Evolutionary conservation across 352 stramenopile genomes (phyloP), one percentile per base, ranked within the genome.

Genomic region (Phytophthora europaea): DNA sequence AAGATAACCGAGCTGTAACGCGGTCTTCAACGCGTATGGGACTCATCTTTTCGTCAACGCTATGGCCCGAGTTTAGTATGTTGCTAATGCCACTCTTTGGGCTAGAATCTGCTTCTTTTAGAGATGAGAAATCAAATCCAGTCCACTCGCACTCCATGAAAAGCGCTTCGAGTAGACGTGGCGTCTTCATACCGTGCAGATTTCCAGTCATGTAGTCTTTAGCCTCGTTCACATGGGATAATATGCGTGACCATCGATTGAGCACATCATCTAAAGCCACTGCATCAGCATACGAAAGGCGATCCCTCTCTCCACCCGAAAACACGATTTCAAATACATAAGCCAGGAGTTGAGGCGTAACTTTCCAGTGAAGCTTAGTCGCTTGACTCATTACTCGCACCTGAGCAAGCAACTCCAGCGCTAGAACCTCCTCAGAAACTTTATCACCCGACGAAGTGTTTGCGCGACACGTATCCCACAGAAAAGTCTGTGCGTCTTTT

Each of bases 61-160:
- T 23, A 23, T 22, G 33, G 20, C 61, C 20, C 9, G 13, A 16
- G 9, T 6, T 56, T 31, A 23, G 40, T 45, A 33, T 36, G 36
- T 26, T 26, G 6, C 6, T 7, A 61, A 45, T 3, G 3, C 10
- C 26, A 55, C 10, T 50, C 12, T n/a, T 51, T 6, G 55, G 33
- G 52, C 18, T 72, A 13, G 22, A 15, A 18, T 10, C n/a, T 53
- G 13, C 33, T 16, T 36, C 67, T 3, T 53, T 4, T 36, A 79
- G 20, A 7, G 66, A 67, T 8, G 61, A 70, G 16, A 84, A 76
- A 45, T 92, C 83, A 31, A 89, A 88, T 6, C 83, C 87, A 8
- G 76, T 91, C 87, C 87, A 94, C 36, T 94, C 80, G 40, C 87
- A 94, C 33, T 89, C 76, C 2, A 74, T 83, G 31, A 91, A 88